A percentile compares a stretch with the other conserved stretches of the same genome.
Evolutionary conservation across 805 yeast species (phyloP).

Genomic region (Candida corydali): DNA sequence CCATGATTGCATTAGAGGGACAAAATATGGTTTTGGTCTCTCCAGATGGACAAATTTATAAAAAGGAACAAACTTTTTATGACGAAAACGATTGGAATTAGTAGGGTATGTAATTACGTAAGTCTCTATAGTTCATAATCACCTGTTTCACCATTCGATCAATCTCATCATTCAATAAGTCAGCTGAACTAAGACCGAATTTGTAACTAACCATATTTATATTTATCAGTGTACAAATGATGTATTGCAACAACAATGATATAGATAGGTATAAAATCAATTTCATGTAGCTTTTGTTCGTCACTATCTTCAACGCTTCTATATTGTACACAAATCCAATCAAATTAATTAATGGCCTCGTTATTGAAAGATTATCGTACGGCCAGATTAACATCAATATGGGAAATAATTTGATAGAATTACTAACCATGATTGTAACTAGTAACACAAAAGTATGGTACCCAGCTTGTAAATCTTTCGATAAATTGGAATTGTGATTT

Average conservation of each 20-base stretch:
- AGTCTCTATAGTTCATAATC: not conserved
- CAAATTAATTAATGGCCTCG: constrained; percentile 54
- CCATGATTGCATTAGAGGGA: constrained; percentile 71
- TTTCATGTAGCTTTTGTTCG: constrained; percentile 14
- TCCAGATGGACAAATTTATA: constrained; percentile 21
- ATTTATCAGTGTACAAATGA: constrained; percentile 13
- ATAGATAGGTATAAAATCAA: constrained; percentile 14
- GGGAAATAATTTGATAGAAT: constrained; percentile 80
- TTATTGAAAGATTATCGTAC: constrained; percentile 69
- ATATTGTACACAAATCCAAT: constrained; percentile 59
- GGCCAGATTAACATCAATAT: constrained; percentile 96
- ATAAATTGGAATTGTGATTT: constrained; percentile 13
- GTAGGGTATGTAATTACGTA: not conserved
- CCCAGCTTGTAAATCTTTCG: constrained; percentile 25
- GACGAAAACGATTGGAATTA: constrained; percentile 8
- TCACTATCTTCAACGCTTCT: constrained; percentile 45
- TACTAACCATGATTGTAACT: constrained; percentile 68
- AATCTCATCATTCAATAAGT: constrained; percentile 1
- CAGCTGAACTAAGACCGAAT: constrained; percentile 9
- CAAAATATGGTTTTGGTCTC: constrained; percentile 28
- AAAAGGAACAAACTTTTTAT: constrained; percentile 8
- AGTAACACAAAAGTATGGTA: constrained; percentile 47
- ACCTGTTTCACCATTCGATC: not conserved
- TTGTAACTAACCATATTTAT: constrained; percentile 12
- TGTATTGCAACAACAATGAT: constrained; percentile 14